Evolutionary conservation across 2,329 filamentous ascomycete species (phyloP).

Genomic region (Diaporthe sp.): DNA sequence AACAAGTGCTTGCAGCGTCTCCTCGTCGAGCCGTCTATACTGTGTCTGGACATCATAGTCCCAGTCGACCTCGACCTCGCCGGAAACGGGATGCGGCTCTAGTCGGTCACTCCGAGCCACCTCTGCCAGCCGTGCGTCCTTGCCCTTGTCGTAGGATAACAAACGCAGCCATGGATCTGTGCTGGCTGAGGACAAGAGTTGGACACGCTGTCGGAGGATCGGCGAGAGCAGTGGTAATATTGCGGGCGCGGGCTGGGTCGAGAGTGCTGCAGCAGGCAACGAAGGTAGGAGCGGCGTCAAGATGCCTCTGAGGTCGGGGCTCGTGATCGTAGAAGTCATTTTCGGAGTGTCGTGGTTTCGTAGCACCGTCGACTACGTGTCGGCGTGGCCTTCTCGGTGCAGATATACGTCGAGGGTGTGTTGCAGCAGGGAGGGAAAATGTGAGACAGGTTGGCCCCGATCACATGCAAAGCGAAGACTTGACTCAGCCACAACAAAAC

Average conservation of each 20-base stretch:
- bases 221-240: slow-evolving; percentile 74
- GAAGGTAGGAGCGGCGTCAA: slow-evolving; percentile 72
- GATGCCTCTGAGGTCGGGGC: slow-evolving; percentile 63
- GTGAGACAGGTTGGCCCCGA: slow-evolving; percentile 24
- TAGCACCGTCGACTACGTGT: neutral
- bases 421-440: slow-evolving; percentile 12
- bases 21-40: slow-evolving; percentile 79
- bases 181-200: slow-evolving; percentile 72
- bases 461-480: slow-evolving; percentile 37
- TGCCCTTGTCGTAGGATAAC: slow-evolving; percentile 76
- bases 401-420: neutral
- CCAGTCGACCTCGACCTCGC: slow-evolving; percentile 83
- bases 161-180: slow-evolving; percentile 81
- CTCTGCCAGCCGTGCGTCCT: slow-evolving; percentile 70
- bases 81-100: slow-evolving; percentile 85
- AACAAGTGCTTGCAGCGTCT: slow-evolving; percentile 80
- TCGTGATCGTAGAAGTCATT: slow-evolving; percentile 52
- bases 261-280: slow-evolving; percentile 71
- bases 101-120: slow-evolving; percentile 74
- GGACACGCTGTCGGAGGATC: slow-evolving; percentile 75
- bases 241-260: slow-evolving; percentile 68
- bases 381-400: neutral
- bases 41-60: slow-evolving; percentile 73
- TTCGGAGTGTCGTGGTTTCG: slow-evolving; percentile 27
- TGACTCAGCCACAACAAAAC: slow-evolving; percentile 3